Evolutionary conservation across 1,139 yeast species (phyloP).

Genomic region (Magnusiomyces sp.): DNA sequence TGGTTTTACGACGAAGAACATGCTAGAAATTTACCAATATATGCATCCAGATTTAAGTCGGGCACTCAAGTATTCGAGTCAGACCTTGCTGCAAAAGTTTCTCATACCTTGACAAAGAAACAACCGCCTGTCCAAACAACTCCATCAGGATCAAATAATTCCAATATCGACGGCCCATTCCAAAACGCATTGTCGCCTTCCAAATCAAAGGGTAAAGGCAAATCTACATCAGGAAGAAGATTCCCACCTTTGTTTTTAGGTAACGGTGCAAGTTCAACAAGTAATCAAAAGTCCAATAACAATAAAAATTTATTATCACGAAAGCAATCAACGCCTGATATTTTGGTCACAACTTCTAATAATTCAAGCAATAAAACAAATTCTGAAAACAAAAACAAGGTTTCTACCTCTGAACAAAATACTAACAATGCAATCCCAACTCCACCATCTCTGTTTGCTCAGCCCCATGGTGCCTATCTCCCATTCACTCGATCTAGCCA

Average conservation of each 20-base stretch:
- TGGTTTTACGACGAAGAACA: background rate
- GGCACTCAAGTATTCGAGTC: slow-evolving; percentile 14
- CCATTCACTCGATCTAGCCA: slow-evolving; percentile 9
- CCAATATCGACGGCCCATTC: background rate
- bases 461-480: slow-evolving; percentile 4
- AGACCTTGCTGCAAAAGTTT: slow-evolving; percentile 11
- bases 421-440: slow-evolving; percentile 4
- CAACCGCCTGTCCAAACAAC: background rate
- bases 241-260: no score
- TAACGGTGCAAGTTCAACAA: no score
- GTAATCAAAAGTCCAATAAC: no score
- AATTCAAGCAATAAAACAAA: background rate
- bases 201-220: background rate
- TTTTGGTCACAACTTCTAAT: no score
- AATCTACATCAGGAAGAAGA: no score
- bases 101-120: slow-evolving; percentile 4
- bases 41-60: slow-evolving; percentile 11
- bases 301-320: no score
- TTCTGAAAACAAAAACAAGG: background rate
- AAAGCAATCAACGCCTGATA: no score
- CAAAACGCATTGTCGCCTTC: background rate
- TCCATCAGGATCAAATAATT: background rate
- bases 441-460: slow-evolving; percentile 11
- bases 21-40: slow-evolving; percentile 10
- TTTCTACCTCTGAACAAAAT: background rate